Base-by-base conservation (phyloP, 2,329 filamentous ascomycete genomes). In the Venturia carpophila region DNA sequence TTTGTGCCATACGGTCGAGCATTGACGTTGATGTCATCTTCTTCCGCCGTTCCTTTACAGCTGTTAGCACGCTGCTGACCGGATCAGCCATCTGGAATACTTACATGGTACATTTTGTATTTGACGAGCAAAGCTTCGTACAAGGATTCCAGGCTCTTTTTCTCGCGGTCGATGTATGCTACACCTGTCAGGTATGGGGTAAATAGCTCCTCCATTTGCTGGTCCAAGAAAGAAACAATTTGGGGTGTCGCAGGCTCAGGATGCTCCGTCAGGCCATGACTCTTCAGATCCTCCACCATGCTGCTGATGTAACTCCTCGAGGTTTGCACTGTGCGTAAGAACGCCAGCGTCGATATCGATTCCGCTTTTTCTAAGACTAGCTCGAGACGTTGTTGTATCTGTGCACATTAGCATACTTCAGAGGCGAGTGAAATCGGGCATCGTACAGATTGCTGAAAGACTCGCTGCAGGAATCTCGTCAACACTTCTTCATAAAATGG, bases 361-460 rank as follows among this genome's bases (percentile, higher is more conserved):
- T 91, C 89, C 19, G 94, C 94, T 77, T 97, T 97, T 70, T 96
- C 92, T 60, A 99, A 80, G 3, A 99, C 92, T 85, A 96, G 90
- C 74, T 99, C 94, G 11, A 99, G 82, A 17, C 93, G 85, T 75
- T 97, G 93, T 76, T 99, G 95, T 68, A 99, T 92, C 1, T 69
- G 39, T 34, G n/a, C 13, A n/a, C 13, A 30, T 49, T 19, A 63
- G 34, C 15, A 24, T n/a, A 9, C 24, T 47, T 43, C 19, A 58
- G 30, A 37, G 30, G n/a, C 6, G 3, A 34, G 27, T 19, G 6
- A 19, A 41, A 9, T 1, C 15, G 34, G 21, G 24, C 2, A 6
- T 13, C 58, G 27, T 66, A 71, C 69, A 15, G 93, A 97, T 76
- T 99, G 94, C 73, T 99, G 94, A 72, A 99, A 99, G 13, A 99